Percentiles rank a stretch among this genome's conserved stretches.
Conservation (phyloP, 495 filamentous ascomycete genomes). For the Aeminium ludgeri region DNA sequence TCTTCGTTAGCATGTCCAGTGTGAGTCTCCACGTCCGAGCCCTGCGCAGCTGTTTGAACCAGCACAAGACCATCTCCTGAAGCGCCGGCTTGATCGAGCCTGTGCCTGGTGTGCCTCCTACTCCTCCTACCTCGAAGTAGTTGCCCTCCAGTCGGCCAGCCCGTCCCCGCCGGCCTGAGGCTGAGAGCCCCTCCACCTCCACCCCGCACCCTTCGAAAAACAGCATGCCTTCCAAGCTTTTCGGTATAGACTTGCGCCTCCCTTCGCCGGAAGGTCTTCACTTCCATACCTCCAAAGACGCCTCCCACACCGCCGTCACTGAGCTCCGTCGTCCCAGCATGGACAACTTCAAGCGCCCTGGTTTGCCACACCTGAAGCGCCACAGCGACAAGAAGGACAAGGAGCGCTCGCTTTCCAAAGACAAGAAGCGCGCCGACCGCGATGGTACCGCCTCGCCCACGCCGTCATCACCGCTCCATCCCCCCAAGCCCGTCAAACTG, state of each 20-base stretch:
- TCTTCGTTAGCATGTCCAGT: neutral
- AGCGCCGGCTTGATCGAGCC: too few species aligned
- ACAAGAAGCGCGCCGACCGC: neutral
- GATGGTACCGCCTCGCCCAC: too few species aligned
- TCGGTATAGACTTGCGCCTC: constrained; percentile 7
- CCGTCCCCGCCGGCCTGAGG: too few species aligned
- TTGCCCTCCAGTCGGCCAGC: too few species aligned
- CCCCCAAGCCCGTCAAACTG: constrained; percentile 41
- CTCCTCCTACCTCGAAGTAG: too few species aligned
- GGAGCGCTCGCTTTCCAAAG: constrained; percentile 12
- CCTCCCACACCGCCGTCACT: neutral
- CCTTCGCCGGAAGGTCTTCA: neutral
- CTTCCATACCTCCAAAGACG: neutral
- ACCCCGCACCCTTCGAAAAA: too few species aligned
- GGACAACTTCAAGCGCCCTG: constrained; percentile 17
- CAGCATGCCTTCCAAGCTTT: constrained; percentile 8
- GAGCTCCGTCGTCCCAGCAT: constrained; percentile 5
- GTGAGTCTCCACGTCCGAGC: neutral
- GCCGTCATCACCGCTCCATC: neutral
- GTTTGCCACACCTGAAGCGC: constrained; percentile 1
- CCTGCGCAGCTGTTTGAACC: neutral
- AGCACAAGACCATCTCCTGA: constrained; percentile 6
- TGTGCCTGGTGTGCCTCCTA: too few species aligned
- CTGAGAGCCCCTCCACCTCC: too few species aligned
- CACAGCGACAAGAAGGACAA: constrained; percentile 7